Evolutionary conservation across 441 rosid species (phyloP), one percentile per base, ranked within the genome.

Genomic region (Gossypium trilobum): DNA sequence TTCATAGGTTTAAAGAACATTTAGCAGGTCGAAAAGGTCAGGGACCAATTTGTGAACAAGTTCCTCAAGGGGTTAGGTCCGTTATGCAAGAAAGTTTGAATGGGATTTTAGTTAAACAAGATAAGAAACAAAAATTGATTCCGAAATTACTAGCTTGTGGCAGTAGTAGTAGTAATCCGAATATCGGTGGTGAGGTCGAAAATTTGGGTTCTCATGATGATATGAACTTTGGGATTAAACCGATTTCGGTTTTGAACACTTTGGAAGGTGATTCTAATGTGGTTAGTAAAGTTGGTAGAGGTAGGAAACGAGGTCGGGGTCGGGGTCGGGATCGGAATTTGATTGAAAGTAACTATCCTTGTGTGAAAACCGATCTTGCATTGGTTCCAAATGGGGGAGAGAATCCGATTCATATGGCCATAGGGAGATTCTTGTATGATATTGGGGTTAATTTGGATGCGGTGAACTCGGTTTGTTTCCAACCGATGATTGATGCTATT

Each of bases 1-100:
- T 95, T 84, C 87, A 89, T 65, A 87, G 99, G 78, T 87, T 95
- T 67, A 95, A 95, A 77, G 98, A 95, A 74, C 99, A 95, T 76
- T 91, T 95, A 73, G 97, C 99, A 0, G 92, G 95, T 73, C 88
- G 88, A 9, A 93, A 91, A 57, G 97, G 98, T 6, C 86, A 88
- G 70, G 95, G 93, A 0, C 85, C 92, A 1, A 83, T 85, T 66
- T 95, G 99, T 74, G 81, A 74, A n/a, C 87, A 77, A 58, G 96
- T 88, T 66, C 92, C 98, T 1, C 64, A 82, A 0, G 90, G 86
- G 57, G 90, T 95, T 63, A 83, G 89, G 20, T 59, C 62, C 5
- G 76, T 72, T 75, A 85, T 93, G 91, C 88, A 80, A 62, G 86
- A 88, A 65, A 83, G 85, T 72, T 87, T 92, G 59, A 85, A 85